Conservation (phyloP, 2,329 filamentous ascomycete genomes). For the Delphinella strobiligena region DNA sequence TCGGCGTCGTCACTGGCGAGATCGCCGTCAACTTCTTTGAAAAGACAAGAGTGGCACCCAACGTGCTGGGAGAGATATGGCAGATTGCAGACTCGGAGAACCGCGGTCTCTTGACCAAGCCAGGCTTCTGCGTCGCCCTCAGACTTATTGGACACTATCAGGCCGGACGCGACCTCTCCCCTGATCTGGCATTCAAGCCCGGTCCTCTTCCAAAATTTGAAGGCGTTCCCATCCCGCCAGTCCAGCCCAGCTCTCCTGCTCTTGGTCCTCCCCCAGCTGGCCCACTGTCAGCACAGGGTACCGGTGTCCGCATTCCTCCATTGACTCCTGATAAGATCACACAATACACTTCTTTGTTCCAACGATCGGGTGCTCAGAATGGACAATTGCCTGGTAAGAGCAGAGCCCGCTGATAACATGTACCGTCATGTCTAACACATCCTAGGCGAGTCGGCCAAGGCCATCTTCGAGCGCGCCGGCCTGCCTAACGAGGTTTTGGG, state of each 20-base stretch:
- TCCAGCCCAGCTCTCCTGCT: slow-evolving; percentile 20
- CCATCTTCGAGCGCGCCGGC: slow-evolving; percentile 88
- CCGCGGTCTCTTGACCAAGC: slow-evolving; percentile 79
- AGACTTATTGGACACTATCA: slow-evolving; percentile 94
- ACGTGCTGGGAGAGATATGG: slow-evolving; percentile 94
- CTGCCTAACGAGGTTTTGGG: slow-evolving; percentile 82
- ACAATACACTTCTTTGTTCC: slow-evolving; percentile 83
- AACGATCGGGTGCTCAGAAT: slow-evolving; percentile 69
- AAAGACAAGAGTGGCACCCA: slow-evolving; percentile 78
- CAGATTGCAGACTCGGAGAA: slow-evolving; percentile 97
- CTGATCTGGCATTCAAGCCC: slow-evolving; percentile 71
- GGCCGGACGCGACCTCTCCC: slow-evolving; percentile 66
- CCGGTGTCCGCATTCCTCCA: slow-evolving; percentile 68
- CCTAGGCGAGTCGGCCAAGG: slow-evolving; percentile 70
- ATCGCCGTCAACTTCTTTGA: slow-evolving; percentile 96
- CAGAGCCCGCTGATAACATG: neutral
- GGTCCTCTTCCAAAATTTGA: slow-evolving; percentile 91
- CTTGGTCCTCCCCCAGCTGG: slow-evolving; percentile 23
- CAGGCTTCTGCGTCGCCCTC: slow-evolving; percentile 86
- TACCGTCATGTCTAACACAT: slow-evolving; percentile 8
- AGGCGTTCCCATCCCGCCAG: slow-evolving; percentile 45
- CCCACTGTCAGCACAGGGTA: slow-evolving; percentile 28
- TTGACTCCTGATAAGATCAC: slow-evolving; percentile 77
- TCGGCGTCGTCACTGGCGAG: slow-evolving; percentile 91
- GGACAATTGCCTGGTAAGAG: slow-evolving; percentile 57